These are phyloP conservation scores for Yamadazyma buinensis DNA, from an alignment of 1,139 yeast genomes.

Conservation along the genomic window DNA sequence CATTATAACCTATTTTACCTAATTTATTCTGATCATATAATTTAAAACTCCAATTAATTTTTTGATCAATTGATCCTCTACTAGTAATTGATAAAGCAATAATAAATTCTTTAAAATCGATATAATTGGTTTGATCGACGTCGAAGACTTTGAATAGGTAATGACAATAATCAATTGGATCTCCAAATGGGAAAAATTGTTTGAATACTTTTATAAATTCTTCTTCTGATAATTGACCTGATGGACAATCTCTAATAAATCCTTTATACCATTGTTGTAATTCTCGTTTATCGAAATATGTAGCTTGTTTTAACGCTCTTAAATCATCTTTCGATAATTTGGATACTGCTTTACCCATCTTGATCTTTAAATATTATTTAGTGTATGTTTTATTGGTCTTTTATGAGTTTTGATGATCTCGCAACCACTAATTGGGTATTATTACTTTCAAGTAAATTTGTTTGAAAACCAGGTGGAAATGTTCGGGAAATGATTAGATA, in stretches of 20 bases:
- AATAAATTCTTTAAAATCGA: conserved; percentile 91
- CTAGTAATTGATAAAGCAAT: conserved; percentile 85
- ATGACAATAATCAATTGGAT: conserved; percentile 87
- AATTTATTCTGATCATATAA: conserved; percentile 79
- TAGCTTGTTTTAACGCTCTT: conserved; percentile 74
- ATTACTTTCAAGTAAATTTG: too few species aligned
- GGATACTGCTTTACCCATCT: conserved; percentile 94
- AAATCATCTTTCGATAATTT: conserved; percentile 90
- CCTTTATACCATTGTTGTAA: conserved; percentile 99
- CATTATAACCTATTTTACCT: conserved; percentile 72
- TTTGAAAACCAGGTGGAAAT: too few species aligned
- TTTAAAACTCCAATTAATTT: conserved; percentile 81
- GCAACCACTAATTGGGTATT: too few species aligned
- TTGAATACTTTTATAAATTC: conserved; percentile 91
- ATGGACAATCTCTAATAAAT: conserved; percentile 88
- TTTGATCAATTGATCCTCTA: conserved; percentile 84
- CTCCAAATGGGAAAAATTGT: conserved; percentile 98
- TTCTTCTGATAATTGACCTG: conserved; percentile 80
- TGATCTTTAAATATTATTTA: too few species aligned
- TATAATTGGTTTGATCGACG: conserved; percentile 71
- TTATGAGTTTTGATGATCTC: too few species aligned
- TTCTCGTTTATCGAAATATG: conserved; percentile 90
- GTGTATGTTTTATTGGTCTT: too few species aligned
- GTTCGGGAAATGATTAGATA: too few species aligned
- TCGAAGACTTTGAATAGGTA: conserved; percentile 89